Evolutionary conservation across 2,329 filamentous ascomycete species (phyloP).

Genomic region (Akanthomyces lecanii): DNA sequence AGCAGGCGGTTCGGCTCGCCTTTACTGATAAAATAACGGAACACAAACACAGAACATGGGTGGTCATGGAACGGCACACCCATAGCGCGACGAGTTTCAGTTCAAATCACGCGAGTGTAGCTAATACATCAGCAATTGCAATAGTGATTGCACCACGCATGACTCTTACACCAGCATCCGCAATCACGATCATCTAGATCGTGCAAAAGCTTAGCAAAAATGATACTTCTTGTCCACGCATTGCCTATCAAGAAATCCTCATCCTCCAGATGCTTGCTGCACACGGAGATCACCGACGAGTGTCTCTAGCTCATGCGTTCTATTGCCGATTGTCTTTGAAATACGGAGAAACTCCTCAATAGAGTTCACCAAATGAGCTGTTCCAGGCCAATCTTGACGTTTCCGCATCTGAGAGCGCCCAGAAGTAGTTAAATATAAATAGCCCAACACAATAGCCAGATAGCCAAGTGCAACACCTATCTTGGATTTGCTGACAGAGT

Average conservation of each 20-base stretch:
- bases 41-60: too few relatives aligned
- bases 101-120: background rate
- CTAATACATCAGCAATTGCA: background rate
- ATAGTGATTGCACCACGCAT: background rate
- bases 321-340: slow-evolving; percentile 46
- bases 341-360: slow-evolving; percentile 53
- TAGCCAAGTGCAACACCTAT: slow-evolving; percentile 84
- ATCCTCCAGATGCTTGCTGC: slow-evolving; percentile 7
- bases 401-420: slow-evolving; percentile 41
- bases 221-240: background rate
- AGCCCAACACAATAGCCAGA: slow-evolving; percentile 77
- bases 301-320: slow-evolving; percentile 35
- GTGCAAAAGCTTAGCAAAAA: background rate
- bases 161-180: background rate
- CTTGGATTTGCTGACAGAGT: slow-evolving; percentile 69
- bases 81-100: background rate
- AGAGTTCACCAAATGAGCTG: slow-evolving; percentile 45
- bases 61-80: background rate
- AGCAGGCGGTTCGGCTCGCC: too few relatives aligned
- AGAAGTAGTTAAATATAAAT: slow-evolving; percentile 59
- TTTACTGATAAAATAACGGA: too few relatives aligned
- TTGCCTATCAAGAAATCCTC: background rate
- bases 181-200: background rate
- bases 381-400: slow-evolving; percentile 40
- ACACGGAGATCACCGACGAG: slow-evolving; percentile 34